Base-by-base conservation (phyloP, 768 basidiomycete genomes). In the Psilocybe subaeruginosa region DNA sequence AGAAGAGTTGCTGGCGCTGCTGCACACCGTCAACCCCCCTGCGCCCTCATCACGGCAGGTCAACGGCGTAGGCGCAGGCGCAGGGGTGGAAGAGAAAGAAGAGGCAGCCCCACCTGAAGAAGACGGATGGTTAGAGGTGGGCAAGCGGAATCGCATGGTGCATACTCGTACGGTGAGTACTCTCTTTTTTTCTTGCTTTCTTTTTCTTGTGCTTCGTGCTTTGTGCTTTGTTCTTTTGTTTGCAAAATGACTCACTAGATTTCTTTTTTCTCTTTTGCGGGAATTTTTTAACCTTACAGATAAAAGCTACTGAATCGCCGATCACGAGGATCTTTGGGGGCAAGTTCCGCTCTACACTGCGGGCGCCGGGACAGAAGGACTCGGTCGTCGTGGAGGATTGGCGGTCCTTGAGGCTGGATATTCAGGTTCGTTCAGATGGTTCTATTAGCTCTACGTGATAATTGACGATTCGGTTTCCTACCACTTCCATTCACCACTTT, bases 111-210 rank as follows among this genome's bases (percentile, higher is more conserved):
- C 77, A 31, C 70, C 72, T 11, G 79, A 78, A 31, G 88, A 85
- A 16, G 89, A 90, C 35, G 93, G 89, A 0, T 98, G 97, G 97
- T 73, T 91, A 27, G 96, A 99, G 76, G 95, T 99, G 1, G 96
- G 95, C 29, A 92, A 88, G 75, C 88, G 87, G 70, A 97, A 97
- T 69, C 84, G 89, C 67, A 85, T 81, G 35, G 86, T 92, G 16
- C 78, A 92, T 53, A 95, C 95, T 2, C 80, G 96, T 58, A 90
- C 88, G 46, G 92, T 94, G 65, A 58, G 89, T 23, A 2, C 23
- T 23, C 23, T 0, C 23, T 23, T 23, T 23, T 23, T 23, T 23
- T 23, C 23, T 23, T 23, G 2, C 23, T 23, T 23, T 23, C 23
- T 2, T 2, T 23, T 23, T 23, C 23, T 2, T 2, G 2, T 23